A percentile compares a stretch with the other conserved stretches of the same genome.
Evolutionary conservation across 2,329 filamentous ascomycete genomes (phyloP).

Genomic region (Ascochyta viciae-villosae): DNA sequence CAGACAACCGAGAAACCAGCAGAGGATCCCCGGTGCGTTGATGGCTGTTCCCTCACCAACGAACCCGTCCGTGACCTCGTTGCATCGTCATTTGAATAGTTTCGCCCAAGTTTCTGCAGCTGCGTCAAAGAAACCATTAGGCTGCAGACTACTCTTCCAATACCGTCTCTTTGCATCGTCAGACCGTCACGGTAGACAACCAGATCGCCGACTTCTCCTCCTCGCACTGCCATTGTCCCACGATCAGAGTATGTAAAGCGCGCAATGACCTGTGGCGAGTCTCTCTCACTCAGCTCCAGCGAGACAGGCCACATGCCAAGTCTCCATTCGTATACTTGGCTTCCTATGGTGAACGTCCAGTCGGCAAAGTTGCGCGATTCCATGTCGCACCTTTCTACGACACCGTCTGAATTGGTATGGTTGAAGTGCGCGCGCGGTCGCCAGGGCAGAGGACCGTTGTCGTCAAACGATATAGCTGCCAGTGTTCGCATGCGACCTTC

Average conservation of each 20-base stretch:
- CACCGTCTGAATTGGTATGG: constrained; percentile 19
- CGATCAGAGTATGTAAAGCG: constrained; percentile 40
- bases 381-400: constrained; percentile 24
- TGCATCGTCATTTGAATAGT: constrained; percentile 26
- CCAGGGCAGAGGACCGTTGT: constrained; percentile 42
- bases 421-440: constrained; percentile 40
- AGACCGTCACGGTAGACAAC: constrained; percentile 34
- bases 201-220: constrained; percentile 40
- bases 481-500: constrained; percentile 31
- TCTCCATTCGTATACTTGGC: constrained; percentile 33
- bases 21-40: constrained; percentile 21
- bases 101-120: constrained; percentile 39
- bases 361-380: constrained; percentile 43
- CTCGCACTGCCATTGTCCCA: constrained; percentile 35
- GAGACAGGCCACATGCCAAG: constrained; percentile 33
- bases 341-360: constrained; percentile 30
- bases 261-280: constrained; percentile 31
- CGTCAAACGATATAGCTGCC: constrained; percentile 37
- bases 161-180: constrained; percentile 29
- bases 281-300: constrained; percentile 30
- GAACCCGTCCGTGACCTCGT: constrained; percentile 16
- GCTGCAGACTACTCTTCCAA: constrained; percentile 38
- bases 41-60: constrained; percentile 16
- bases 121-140: constrained; percentile 37
- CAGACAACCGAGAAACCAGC: constrained; percentile 17